These are phyloP conservation scores for Tricharina praecox DNA, from an alignment of 495 filamentous ascomycete species.

Conservation along the genomic window DNA sequence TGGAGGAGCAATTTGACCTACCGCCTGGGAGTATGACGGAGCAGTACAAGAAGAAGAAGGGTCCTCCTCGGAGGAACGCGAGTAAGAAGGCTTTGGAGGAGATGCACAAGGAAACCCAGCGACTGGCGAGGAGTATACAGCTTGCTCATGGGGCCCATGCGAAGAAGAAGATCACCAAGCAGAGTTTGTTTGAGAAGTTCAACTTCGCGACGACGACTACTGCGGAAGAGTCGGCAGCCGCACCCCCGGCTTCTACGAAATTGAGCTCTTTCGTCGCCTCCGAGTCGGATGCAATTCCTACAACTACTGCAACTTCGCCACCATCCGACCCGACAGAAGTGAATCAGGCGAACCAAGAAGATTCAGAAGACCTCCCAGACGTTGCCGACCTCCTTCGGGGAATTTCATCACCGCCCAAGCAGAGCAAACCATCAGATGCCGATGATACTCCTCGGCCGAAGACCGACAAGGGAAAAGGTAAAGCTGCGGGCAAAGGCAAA, in stretches of 20 bases:
- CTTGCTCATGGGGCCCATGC: slow-evolving; percentile 77
- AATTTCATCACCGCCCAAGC: not conserved
- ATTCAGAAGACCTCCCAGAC: not conserved
- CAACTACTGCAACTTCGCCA: not conserved
- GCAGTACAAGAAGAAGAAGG: slow-evolving; percentile 32
- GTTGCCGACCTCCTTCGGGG: not conserved
- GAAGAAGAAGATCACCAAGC: slow-evolving; percentile 79
- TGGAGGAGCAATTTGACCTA: no score
- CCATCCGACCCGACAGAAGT: not conserved
- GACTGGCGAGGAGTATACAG: slow-evolving; percentile 76
- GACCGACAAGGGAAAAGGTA: slow-evolving; percentile 41
- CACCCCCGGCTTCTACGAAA: not conserved
- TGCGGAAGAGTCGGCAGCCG: slow-evolving; percentile 8
- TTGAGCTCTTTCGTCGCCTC: not conserved
- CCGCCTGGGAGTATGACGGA: no score
- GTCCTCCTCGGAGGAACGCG: slow-evolving; percentile 59
- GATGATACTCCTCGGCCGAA: slow-evolving; percentile 17
- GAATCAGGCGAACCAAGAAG: not conserved
- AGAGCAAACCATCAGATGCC: not conserved
- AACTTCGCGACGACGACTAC: slow-evolving; percentile 40
- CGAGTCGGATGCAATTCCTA: not conserved
- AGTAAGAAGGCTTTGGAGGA: slow-evolving; percentile 95
- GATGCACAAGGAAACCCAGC: slow-evolving; percentile 76
- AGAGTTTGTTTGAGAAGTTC: slow-evolving; percentile 69
- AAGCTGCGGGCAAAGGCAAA: slow-evolving; percentile 28